Conservation (phyloP, 768 basidiomycete genomes). For the Suillus bovinus region DNA sequence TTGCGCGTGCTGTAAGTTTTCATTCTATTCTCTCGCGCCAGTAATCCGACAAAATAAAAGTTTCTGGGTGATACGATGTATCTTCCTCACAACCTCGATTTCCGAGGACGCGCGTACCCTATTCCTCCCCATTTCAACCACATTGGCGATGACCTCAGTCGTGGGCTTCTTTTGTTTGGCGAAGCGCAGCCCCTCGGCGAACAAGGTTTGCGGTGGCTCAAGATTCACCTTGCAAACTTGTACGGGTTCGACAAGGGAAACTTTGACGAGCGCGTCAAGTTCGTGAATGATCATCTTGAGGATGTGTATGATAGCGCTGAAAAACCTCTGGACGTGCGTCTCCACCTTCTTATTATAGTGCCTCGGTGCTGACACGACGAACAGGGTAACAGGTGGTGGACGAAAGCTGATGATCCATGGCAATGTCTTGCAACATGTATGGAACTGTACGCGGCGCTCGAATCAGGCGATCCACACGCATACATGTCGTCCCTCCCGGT, state of each 20-base stretch:
- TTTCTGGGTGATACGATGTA: slow-evolving; percentile 90
- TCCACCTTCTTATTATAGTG: slow-evolving; percentile 3
- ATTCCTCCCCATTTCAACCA: slow-evolving; percentile 95
- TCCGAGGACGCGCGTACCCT: slow-evolving; percentile 96
- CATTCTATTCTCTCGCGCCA: slow-evolving; percentile 1
- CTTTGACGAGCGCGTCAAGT: slow-evolving; percentile 89
- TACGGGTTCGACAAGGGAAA: slow-evolving; percentile 94
- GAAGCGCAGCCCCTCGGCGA: slow-evolving; percentile 78
- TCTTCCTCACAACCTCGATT: slow-evolving; percentile 95
- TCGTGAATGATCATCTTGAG: slow-evolving; percentile 68
- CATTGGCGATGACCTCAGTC: slow-evolving; percentile 90
- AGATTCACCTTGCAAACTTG: slow-evolving; percentile 92
- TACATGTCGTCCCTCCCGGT: slow-evolving; percentile 78
- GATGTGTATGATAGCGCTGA: slow-evolving; percentile 83
- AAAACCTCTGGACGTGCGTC: slow-evolving; percentile 69
- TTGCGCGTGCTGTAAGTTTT: slow-evolving; percentile 78
- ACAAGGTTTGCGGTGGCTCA: slow-evolving; percentile 89
- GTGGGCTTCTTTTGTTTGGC: slow-evolving; percentile 84
- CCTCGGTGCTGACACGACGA: slow-evolving; percentile 8
- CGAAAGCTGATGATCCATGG: slow-evolving; percentile 93
- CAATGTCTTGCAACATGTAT: slow-evolving; percentile 93
- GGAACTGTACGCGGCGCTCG: slow-evolving; percentile 81
- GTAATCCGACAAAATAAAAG: slow-evolving; percentile 34
- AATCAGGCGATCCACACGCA: slow-evolving; percentile 58
- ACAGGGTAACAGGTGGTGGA: slow-evolving; percentile 86